Base-by-base conservation (phyloP, 1,139 yeast species). In the Barnettozyma hawaiiensis region DNA sequence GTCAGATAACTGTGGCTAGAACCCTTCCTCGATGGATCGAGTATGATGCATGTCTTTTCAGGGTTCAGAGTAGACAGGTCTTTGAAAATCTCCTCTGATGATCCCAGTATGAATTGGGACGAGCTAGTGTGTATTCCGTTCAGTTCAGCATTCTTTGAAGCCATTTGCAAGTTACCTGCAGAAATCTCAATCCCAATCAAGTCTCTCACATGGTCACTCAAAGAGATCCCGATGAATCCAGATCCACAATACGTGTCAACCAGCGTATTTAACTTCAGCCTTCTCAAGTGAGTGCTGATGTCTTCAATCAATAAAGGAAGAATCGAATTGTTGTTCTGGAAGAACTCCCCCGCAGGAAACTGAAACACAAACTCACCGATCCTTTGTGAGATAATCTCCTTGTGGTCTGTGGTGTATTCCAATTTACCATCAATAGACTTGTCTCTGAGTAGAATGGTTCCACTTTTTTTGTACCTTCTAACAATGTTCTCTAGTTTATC, bases 211-310 rank as follows among this genome's bases (percentile, higher is more conserved):
- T 76, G 71, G 1, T 69, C 58, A 28, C 85, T 76, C 54, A 90
- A 75, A 1, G 94, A 76, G 35, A 86, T 78, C 20, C 89, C 82
- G 56, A 86, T 85, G 43, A 86, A 68, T 0, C 96, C 96, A 9
- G 90, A 81, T 3, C 96, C 96, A 66, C 96, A 86, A 63, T 86
- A 86, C 1, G 95, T 90, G 60, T 86, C 96, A 22, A 86, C 90
- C 43, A 86, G 66, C 59, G 75, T 83, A 60, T 42, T 63, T 57
- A 66, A 71, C 22, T 72, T 75, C 7, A 66, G 67, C n/a, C 61
- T 58, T 15, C 43, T 42, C 18, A 82, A 65, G 54, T 81, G 78
- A 16, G 73, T 67, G 42, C 73, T 71, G 21, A 86, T 95, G 54
- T 83, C 81, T 29, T 64, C 61, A 3, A 87, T 75, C 6, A 86